Evolutionary conservation across 345 rosid species (phyloP).

Genomic region (Euphorbia lathyris): DNA sequence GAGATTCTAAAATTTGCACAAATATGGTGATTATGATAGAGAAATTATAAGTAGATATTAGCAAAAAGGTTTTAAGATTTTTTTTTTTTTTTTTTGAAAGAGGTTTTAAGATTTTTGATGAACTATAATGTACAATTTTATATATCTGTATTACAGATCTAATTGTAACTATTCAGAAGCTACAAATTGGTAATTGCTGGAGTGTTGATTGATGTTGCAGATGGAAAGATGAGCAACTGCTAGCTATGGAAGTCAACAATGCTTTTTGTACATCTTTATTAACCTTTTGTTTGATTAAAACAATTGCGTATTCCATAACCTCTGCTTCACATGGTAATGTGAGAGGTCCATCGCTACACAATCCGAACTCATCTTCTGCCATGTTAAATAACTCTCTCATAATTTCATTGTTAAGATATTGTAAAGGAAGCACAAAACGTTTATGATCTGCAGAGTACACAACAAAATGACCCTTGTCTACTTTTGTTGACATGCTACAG

Average conservation of each 20-base stretch:
- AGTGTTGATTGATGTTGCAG: not conserved
- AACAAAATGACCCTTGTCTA: constrained; percentile 13
- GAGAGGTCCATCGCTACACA: not conserved
- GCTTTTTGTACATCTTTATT: not conserved
- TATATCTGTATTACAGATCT: not conserved
- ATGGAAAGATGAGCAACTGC: not conserved
- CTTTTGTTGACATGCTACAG: not conserved
- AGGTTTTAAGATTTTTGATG: not conserved
- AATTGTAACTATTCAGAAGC: not conserved
- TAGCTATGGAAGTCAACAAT: not conserved
- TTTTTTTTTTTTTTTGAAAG: too few relatives aligned
- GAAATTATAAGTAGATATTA: too few relatives aligned
- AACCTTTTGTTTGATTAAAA: not conserved
- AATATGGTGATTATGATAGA: too few relatives aligned
- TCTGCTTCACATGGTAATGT: not conserved
- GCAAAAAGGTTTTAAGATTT: too few relatives aligned
- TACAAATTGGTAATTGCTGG: not conserved
- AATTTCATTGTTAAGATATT: not conserved
- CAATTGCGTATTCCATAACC: not conserved
- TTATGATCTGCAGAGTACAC: constrained; percentile 4
- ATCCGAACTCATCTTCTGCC: not conserved
- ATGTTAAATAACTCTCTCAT: not conserved
- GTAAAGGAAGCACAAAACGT: not conserved
- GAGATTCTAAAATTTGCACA: not conserved
- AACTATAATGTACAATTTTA: not conserved